Percentiles rank a stretch among this genome's conserved stretches.
These are phyloP conservation scores for Larix kaempferi DNA, from an alignment of 75 land plant species.

Conservation along the genomic window DNA sequence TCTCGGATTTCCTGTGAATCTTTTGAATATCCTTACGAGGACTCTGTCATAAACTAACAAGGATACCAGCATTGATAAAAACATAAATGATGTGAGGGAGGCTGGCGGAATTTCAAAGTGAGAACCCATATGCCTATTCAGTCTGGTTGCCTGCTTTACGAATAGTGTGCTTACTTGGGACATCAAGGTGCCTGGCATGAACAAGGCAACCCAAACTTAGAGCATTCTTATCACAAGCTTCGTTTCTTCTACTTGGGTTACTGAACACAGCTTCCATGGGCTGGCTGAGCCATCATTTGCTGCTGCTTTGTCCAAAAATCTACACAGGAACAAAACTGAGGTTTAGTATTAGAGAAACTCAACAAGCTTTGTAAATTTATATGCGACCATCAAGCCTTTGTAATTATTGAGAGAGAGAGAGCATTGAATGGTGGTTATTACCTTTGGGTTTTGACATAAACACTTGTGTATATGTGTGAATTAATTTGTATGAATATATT, in stretches of 20 bases:
- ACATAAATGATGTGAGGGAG: slow-evolving; percentile 50
- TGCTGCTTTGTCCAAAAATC: slow-evolving; percentile 70
- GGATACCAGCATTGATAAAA: slow-evolving; percentile 44
- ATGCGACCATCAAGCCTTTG: too few species aligned
- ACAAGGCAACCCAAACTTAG: slow-evolving; percentile 49
- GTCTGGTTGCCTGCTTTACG: slow-evolving; percentile 67
- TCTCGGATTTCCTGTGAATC: slow-evolving; percentile 37
- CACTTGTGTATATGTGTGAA: too few species aligned
- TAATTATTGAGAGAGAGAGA: too few species aligned
- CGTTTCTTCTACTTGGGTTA: slow-evolving; percentile 70
- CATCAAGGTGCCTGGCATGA: slow-evolving; percentile 54
- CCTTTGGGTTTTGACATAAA: too few species aligned
- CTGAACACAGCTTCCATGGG: slow-evolving; percentile 68
- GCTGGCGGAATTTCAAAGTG: slow-evolving; percentile 69
- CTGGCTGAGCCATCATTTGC: slow-evolving; percentile 25
- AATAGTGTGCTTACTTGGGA: slow-evolving; percentile 72
- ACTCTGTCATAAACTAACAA: slow-evolving; percentile 48
- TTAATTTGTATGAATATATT: too few species aligned
- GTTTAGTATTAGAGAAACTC: too few species aligned
- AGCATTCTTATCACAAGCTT: slow-evolving; percentile 65
- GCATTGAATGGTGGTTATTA: too few species aligned
- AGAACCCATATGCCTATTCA: slow-evolving; percentile 50
- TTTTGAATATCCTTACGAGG: slow-evolving; percentile 31
- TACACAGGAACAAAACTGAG: too few species aligned
- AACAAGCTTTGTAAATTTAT: too few species aligned